Evolutionary conservation across 805 yeast genomes (phyloP), one percentile per base, ranked within the genome.

Genomic region (Suhomyces kilbournensis): DNA sequence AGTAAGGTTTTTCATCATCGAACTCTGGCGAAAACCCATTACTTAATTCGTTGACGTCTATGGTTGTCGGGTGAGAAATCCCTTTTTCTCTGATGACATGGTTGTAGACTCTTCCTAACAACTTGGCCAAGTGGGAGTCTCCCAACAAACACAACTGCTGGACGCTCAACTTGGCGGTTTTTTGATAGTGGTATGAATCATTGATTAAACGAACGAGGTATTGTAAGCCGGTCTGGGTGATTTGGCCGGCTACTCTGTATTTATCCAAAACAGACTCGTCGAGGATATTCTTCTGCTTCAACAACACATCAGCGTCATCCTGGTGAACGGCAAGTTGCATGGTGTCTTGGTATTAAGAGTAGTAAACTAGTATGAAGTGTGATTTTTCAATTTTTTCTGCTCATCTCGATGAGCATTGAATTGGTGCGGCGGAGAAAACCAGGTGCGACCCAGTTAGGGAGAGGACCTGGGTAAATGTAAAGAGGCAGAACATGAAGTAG

Each of bases 161-260:
- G 28, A 76, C 74, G 2, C 86, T 71, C 56, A 81, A 74, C 46
- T 48, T 42, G 43, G 78, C 77, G 25, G 73, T 71, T 49, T 75
- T 74, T 48, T 74, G 74, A 53, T 76, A 77, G 65, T 90, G 96
- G 69, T 88, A 88, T 15, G 86, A 80, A 57, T 84, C 84, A 64
- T 88, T 86, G 60, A 90, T 85, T 64, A 88, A 79, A 51, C 79
- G 75, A 7, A 80, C 74, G 48, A 89, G 74, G 66, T 88, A 87
- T 53, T 80, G 72, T 59, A 92, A 75, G 51, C 90, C 86, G 19
- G 96, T 86, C 71, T 92, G 97, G 3, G 94, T 75, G 60, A 91
- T 84, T 70, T 88, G 90, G 46, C 97, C 97, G 4, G 97, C 97
- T 48, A 84, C 76, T 70, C 96, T 81, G 72, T 92, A 91, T 71